These are phyloP conservation scores for Fusarium beomiforme DNA, from an alignment of 2,329 filamentous ascomycete genomes.

Conservation along the genomic window DNA sequence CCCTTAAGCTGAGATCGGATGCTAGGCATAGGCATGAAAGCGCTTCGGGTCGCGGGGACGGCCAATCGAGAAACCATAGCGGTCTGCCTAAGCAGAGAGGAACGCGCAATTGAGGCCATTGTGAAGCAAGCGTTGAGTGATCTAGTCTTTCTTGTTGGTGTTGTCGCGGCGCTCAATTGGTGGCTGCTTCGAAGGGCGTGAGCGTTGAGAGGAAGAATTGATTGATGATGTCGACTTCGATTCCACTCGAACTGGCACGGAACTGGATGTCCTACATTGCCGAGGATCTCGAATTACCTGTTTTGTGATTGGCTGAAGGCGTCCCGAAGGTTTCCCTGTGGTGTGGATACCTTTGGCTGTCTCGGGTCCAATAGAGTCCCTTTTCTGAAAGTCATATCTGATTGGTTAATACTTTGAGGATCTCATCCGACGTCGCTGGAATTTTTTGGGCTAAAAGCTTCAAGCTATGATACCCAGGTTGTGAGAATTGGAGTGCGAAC, in stretches of 20 bases:
- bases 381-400: conserved; percentile 29
- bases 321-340: conserved; percentile 43
- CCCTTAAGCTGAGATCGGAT: conserved; percentile 52
- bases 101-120: conserved; percentile 68
- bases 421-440: conserved; percentile 37
- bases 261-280: conserved; percentile 52
- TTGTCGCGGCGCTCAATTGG: conserved; percentile 43
- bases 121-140: conserved; percentile 37
- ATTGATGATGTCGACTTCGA: conserved; percentile 40
- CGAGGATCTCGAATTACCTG: conserved; percentile 61
- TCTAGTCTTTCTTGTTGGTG: conserved; percentile 18
- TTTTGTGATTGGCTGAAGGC: conserved; percentile 55
- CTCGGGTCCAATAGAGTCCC: conserved; percentile 42
- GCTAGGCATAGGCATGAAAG: conserved; percentile 46
- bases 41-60: conserved; percentile 51
- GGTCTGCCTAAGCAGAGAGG: conserved; percentile 65
- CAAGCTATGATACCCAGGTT: conserved; percentile 20
- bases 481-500: conserved; percentile 5
- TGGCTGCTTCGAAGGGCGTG: conserved; percentile 38
- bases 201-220: conserved; percentile 11
- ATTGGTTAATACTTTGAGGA: conserved; percentile 44
- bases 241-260: conserved; percentile 32
- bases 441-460: conserved; percentile 36
- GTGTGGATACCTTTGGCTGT: conserved; percentile 30
- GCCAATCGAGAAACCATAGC: conserved; percentile 53